Base-by-base conservation (phyloP, 2,329 filamentous ascomycete genomes). In the Proliferodiscus dingleyae region DNA sequence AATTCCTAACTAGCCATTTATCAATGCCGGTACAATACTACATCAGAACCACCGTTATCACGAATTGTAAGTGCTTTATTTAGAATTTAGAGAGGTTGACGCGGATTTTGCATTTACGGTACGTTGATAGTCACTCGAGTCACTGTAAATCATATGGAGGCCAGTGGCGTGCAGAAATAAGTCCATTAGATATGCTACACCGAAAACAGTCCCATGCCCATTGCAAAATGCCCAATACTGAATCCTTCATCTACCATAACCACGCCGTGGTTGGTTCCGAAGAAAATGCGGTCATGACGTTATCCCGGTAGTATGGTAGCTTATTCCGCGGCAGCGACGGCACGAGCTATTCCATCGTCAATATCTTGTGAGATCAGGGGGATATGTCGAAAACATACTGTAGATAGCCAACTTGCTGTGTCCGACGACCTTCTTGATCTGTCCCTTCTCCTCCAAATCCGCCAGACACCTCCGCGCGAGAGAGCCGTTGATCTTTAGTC, bases 401-500 rank as follows among this genome's bases (percentile, higher is more conserved):
- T 96, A 98, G 78, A 98, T 95, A 81, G 85, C 88, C 82, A 95
- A 85, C 80, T 90, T 93, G 78, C 85, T 91, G 83, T 98, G 94
- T 62, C 81, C 82, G 61, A 97, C 89, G 65, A 98, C 81, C 75
- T 94, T 91, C 85, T 93, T 95, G 80, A 98, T 98, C 74, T 89
- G 81, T 65, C 91, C 93, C 83, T 90, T 93, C 81, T 94, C 89
- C 85, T 97, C 91, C 64, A 97, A 81, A 69, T 97, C 91, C 69
- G 78, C 78, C 61, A 97, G 78, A 73, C 88, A 91, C 76, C 81
- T 78, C 68, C 93, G 85, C 62, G 93, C 93, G 68, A 98, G 79
- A 64, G 89, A 95, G 69, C 93, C 94, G 80, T 98, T 98, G 81
- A 98, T 94, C 89, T 98, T 98, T 74, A 98, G 83, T 75, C 93